phyloP scores from a whole-genome alignment of 768 basidiomycete species.

The Porphyrellus cyaneotinctus region DNA sequence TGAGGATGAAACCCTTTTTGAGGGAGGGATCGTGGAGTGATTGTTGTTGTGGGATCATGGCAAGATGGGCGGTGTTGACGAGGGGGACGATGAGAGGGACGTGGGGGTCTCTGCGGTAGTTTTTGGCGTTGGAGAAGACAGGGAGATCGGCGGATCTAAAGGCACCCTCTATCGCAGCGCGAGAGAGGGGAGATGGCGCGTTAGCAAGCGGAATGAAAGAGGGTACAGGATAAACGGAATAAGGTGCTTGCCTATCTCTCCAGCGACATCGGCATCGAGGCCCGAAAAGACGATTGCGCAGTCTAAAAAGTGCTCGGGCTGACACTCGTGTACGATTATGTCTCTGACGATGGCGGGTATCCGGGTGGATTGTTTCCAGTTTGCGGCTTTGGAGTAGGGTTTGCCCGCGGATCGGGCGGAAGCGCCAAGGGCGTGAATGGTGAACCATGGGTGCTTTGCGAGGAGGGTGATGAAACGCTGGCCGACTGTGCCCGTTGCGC shows the following conservation, averaged over 20 bases:
- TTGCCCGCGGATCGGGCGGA: conserved; percentile 86
- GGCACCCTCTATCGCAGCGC: conserved; percentile 49
- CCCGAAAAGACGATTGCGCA: conserved; percentile 92
- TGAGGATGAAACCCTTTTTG: conserved; percentile 89
- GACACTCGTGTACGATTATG: conserved; percentile 66
- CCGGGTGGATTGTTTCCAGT: conserved; percentile 83
- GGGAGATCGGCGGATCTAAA: conserved; percentile 85
- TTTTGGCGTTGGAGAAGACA: conserved; percentile 97
- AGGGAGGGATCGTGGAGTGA: conserved; percentile 61
- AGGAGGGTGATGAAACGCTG: conserved; percentile 93
- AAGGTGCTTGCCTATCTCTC: conserved; percentile 73
- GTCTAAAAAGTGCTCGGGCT: conserved; percentile 68
- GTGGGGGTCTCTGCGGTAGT: conserved; percentile 85
- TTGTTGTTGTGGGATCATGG: conserved; percentile 82
- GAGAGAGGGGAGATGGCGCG: neutral
- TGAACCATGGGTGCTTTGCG: conserved; percentile 85
- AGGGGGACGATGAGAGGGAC: conserved; percentile 96
- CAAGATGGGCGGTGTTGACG: conserved; percentile 83
- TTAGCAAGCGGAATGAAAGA: neutral
- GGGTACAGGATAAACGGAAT: neutral
- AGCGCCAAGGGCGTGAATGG: conserved; percentile 82
- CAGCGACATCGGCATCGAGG: conserved; percentile 92
- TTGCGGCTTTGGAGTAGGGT: conserved; percentile 63
- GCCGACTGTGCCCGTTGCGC: conserved; percentile 92
- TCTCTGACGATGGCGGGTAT: conserved; percentile 65